Percentiles rank a stretch among this genome's conserved stretches.
phyloP scores from a whole-genome alignment of 192 early-diverging fungal species.

The Podila verticillata region DNA sequence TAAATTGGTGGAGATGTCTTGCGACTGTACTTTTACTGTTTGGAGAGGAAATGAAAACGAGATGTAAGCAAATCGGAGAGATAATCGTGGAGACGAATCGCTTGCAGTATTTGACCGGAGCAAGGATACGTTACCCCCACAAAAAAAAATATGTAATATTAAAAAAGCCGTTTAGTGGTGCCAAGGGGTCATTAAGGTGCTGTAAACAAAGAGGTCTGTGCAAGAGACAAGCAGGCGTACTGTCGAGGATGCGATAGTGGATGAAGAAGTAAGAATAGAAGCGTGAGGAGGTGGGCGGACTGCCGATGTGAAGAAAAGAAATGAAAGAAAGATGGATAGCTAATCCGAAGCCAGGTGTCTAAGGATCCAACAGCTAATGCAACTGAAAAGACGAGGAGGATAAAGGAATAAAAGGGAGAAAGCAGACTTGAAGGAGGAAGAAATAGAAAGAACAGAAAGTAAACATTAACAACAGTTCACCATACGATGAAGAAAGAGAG shows the following conservation, averaged over 20 bases:
- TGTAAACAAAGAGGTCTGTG: neutral
- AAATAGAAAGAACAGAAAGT: neutral
- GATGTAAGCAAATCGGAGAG: neutral
- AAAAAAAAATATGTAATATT: neutral
- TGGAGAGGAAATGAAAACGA: neutral
- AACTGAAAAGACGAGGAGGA: neutral
- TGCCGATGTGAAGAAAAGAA: neutral
- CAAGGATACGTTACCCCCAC: neutral
- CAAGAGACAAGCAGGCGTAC: no score
- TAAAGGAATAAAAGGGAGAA: neutral
- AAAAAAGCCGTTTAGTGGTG: neutral
- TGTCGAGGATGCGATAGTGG: neutral
- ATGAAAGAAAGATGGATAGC: neutral
- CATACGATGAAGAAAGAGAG: neutral
- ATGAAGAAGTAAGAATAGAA: neutral
- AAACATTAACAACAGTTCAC: neutral
- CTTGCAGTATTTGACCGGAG: neutral
- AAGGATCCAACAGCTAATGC: neutral
- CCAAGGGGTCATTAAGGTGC: neutral
- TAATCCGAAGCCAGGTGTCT: neutral
- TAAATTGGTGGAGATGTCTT: neutral
- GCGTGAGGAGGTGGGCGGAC: neutral
- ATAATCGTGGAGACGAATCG: neutral
- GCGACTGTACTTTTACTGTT: neutral
- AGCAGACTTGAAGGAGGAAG: neutral